Evolutionary conservation across 2,329 filamentous ascomycete genomes (phyloP).

Genomic region (Oidium heveae): DNA sequence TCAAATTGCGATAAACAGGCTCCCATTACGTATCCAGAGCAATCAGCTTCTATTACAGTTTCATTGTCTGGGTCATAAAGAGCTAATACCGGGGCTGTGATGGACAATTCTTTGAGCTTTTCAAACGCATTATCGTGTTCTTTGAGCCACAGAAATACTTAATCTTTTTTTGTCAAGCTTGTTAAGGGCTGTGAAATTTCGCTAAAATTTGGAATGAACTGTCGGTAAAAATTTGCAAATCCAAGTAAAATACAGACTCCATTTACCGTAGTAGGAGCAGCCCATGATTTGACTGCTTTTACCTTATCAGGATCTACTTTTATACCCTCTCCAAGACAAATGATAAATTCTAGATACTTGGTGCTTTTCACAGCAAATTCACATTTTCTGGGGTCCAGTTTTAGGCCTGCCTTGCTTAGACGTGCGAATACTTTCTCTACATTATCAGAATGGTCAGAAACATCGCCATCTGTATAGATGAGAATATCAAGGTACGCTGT

Average conservation of each 20-base stretch:
- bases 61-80: background rate
- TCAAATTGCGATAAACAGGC: no score
- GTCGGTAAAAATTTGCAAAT: background rate
- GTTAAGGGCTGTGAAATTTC: background rate
- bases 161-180: background rate
- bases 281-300: background rate
- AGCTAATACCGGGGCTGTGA: background rate
- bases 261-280: background rate
- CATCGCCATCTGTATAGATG: background rate
- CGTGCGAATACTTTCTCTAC: background rate
- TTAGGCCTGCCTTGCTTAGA: background rate
- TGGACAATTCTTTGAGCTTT: background rate
- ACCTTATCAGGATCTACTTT: background rate
- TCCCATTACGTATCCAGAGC: no score
- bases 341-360: background rate
- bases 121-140: background rate
- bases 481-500: background rate
- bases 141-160: background rate
- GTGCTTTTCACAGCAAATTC: background rate
- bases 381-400: background rate
- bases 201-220: background rate
- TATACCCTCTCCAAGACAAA: background rate
- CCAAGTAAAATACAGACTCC: background rate
- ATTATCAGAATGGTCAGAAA: background rate
- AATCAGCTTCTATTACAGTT: background rate